Evolutionary conservation across 805 yeast species (phyloP), one percentile per base, ranked within the genome.

Genomic region (Pichia thaimueangensis): DNA sequence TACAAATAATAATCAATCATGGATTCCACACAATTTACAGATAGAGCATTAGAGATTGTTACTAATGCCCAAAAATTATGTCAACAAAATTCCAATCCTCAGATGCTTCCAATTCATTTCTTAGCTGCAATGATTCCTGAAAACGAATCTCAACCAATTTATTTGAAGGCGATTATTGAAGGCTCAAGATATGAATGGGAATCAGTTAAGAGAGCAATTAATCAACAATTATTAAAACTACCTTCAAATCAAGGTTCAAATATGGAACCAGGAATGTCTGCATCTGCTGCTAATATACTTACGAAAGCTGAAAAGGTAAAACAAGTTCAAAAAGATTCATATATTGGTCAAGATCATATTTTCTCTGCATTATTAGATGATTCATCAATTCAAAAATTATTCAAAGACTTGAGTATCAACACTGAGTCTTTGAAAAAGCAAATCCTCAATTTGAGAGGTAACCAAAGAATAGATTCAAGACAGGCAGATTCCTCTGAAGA

Each of bases 161-260:
- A 87, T 62, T 66, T 93, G 42, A 85, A 88, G 58, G 84, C 95
- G 13, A 68, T 93, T 36, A 65, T 86, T 16, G 95, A 88, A 55
- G 85, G 81, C 56, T 95, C 87, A 12, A 75, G 96, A 48, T 88
- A 78, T 57, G 97, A 93, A 50, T 91, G 91, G 82, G 77, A 79
- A 20, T 65, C 72, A 5, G 79, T 93, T 47, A 89, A 82, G 61
- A 75, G 96, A 48, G 68, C 77, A 1, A 86, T 93, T 43, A 91
- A 93, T 63, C 78, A 76, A 56, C 81, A 79, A 48, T 64, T 93
- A 54, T 95, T 89, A 6, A 73, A 94, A 45, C 69, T 86, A 36
- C 96, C 97, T 20, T 76, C 86, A 31, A 97, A 91, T 60, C 70
- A 70, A 29, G 98, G 98, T 2, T 82, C 97, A 2, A 96, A 97